Conservation (phyloP, 306 rosid genomes). For the Cucurbita ficifolia region DNA sequence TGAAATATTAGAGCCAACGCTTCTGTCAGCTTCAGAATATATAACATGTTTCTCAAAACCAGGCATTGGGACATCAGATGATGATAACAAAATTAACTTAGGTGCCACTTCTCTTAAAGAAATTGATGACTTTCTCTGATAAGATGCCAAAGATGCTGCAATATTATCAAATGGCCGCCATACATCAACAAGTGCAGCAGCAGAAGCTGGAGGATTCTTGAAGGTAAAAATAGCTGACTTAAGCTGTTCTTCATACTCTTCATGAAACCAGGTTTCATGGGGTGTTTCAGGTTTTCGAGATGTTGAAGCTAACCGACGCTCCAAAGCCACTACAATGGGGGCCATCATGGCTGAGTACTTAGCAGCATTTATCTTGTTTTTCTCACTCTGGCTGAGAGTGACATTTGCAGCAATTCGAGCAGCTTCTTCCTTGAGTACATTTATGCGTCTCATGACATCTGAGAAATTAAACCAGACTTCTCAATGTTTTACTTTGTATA, state of each 20-base stretch:
- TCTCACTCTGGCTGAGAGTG: constrained; percentile 85
- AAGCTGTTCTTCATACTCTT: constrained; percentile 57
- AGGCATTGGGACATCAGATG: constrained; percentile 94
- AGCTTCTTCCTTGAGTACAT: constrained; percentile 84
- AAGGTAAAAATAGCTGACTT: constrained; percentile 61
- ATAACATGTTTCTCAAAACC: constrained; percentile 77
- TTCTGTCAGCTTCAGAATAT: constrained; percentile 39
- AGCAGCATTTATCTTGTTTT: constrained; percentile 82
- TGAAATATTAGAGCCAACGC: constrained; percentile 30
- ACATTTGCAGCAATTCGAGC: constrained; percentile 80
- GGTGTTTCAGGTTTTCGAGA: constrained; percentile 90
- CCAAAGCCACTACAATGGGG: constrained; percentile 90
- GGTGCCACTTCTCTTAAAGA: constrained; percentile 86
- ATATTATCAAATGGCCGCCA: constrained; percentile 85
- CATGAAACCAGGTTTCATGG: constrained; percentile 94
- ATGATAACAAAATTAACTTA: constrained; percentile 53
- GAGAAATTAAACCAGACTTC: constrained; percentile 21
- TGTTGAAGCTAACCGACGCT: constrained; percentile 89
- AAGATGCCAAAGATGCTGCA: constrained; percentile 81
- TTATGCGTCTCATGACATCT: constrained; percentile 92
- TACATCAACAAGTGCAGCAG: constrained; percentile 68
- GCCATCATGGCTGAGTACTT: constrained; percentile 99
- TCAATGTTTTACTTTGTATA: constrained; percentile 1
- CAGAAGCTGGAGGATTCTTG: constrained; percentile 67
- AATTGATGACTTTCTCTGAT: constrained; percentile 82